Conservation (phyloP, 164 flowering plant species). For the Kingdonia uniflora region DNA sequence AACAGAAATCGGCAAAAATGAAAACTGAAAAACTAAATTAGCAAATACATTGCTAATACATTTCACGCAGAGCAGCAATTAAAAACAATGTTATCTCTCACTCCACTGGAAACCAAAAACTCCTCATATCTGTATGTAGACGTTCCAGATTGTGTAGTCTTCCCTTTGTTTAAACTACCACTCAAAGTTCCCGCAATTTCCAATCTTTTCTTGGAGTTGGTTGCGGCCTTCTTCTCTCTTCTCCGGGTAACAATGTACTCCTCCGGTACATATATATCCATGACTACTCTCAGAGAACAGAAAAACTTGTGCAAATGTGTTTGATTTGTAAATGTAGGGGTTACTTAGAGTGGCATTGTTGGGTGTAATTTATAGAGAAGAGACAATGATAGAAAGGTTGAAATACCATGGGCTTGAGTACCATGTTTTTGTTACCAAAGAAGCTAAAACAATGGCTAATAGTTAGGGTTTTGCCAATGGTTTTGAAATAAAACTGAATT, state of each 20-base stretch:
- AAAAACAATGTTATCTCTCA: constrained; percentile 5
- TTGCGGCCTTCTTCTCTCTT: constrained; percentile 10
- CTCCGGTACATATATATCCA: constrained; percentile 18
- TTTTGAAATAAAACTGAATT: too few relatives aligned
- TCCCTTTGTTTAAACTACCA: neutral
- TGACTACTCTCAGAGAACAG: neutral
- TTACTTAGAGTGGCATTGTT: neutral
- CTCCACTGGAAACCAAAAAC: constrained; percentile 4
- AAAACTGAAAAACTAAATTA: too few relatives aligned
- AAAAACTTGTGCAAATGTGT: neutral
- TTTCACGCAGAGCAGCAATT: constrained; percentile 14
- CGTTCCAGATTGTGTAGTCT: neutral
- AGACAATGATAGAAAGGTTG: neutral
- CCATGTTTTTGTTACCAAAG: constrained; percentile 8
- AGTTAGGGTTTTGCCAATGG: too few relatives aligned
- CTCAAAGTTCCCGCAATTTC: constrained; percentile 8
- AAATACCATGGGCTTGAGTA: constrained; percentile 9
- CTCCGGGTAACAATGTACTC: constrained; percentile 11
- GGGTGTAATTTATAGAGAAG: neutral
- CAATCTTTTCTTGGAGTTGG: neutral
- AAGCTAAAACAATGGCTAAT: neutral
- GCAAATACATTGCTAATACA: neutral
- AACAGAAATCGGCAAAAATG: too few relatives aligned
- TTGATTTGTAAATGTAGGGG: neutral
- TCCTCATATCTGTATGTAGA: neutral